These are phyloP conservation scores for Aphanomyces stellatus DNA, from an alignment of 352 stramenopile species.

Conservation along the genomic window DNA sequence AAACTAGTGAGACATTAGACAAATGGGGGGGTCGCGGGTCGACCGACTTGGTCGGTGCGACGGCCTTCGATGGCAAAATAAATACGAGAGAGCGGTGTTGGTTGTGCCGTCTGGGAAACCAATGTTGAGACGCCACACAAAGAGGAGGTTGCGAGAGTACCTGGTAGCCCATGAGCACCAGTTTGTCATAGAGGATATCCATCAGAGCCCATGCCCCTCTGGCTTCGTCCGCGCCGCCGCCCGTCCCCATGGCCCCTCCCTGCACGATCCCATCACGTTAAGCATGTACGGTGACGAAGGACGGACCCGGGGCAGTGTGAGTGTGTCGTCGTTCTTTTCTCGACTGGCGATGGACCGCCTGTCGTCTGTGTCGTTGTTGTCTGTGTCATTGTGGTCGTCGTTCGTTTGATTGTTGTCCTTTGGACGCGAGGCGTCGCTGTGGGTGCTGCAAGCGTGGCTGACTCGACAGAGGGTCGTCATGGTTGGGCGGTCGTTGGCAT, in stretches of 20 bases:
- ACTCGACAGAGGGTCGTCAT: conserved; percentile 47
- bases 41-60: background rate
- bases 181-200: conserved; percentile 61
- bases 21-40: conserved; percentile 7
- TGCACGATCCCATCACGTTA: no score
- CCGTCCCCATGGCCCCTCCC: no score
- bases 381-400: background rate
- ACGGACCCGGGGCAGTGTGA: no score
- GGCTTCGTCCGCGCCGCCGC: no score
- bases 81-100: background rate
- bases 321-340: background rate
- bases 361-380: background rate
- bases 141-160: conserved; percentile 20
- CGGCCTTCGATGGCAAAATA: background rate
- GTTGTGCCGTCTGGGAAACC: background rate
- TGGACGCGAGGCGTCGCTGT: conserved; percentile 10
- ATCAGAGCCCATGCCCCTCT: conserved; percentile 24
- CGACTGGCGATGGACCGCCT: background rate
- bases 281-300: no score
- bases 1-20: conserved; percentile 19
- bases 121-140: conserved; percentile 35
- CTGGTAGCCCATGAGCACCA: conserved; percentile 46
- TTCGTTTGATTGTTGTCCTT: conserved; percentile 20
- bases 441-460: background rate
- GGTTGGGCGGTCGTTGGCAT: conserved; percentile 42